Evolutionary conservation across 2,329 filamentous ascomycete species (phyloP).

Genomic region (Tricladium varicosporioides): DNA sequence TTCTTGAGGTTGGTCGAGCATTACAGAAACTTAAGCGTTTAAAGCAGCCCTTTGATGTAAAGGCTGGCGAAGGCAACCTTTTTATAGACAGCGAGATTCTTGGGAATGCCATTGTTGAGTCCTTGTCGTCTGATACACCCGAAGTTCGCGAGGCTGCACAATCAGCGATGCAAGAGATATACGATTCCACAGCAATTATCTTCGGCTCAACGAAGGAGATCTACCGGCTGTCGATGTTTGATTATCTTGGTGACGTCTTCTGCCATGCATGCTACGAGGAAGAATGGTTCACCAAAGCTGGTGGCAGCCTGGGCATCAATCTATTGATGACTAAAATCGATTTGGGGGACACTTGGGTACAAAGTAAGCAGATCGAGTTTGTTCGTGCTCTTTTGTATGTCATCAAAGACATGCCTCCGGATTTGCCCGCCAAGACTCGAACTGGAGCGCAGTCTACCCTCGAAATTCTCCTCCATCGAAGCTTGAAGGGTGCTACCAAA

Average conservation of each 20-base stretch:
- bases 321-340: constrained; percentile 82
- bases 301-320: constrained; percentile 86
- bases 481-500: constrained; percentile 76
- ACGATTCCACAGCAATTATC: constrained; percentile 72
- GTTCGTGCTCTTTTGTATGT: constrained; percentile 92
- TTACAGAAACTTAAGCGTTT: constrained; percentile 76
- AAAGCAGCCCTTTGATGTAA: constrained; percentile 77
- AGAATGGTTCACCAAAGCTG: constrained; percentile 98
- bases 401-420: constrained; percentile 95
- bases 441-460: constrained; percentile 80
- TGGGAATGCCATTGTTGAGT: constrained; percentile 87
- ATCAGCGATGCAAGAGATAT: constrained; percentile 72
- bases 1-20: constrained; percentile 86
- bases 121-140: constrained; percentile 78
- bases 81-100: constrained; percentile 84
- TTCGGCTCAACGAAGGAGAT: constrained; percentile 73
- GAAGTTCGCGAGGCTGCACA: constrained; percentile 82
- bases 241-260: constrained; percentile 76
- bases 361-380: constrained; percentile 80
- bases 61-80: constrained; percentile 81
- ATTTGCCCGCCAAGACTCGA: constrained; percentile 87
- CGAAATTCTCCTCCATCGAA: constrained; percentile 72
- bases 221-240: constrained; percentile 79
- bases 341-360: constrained; percentile 80
- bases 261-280: constrained; percentile 96